Conservation (phyloP, 2,329 filamentous ascomycete species). For the Talaromyces verruculosus region DNA sequence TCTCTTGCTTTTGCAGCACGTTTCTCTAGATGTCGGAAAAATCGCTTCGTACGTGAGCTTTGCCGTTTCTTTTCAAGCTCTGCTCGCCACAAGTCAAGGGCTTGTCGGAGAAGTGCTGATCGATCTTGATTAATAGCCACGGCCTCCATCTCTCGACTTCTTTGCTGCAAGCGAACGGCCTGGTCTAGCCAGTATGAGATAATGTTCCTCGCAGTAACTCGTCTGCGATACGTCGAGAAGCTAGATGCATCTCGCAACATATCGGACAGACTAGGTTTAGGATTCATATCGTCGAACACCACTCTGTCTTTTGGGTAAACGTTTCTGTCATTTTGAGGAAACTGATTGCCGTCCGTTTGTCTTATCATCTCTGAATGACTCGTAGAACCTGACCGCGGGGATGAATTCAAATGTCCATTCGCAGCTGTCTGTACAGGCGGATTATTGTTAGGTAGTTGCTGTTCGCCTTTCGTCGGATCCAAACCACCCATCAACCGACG, state of each 20-base stretch:
- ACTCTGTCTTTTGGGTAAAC: constrained; percentile 26
- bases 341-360: neutral
- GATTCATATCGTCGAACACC: constrained; percentile 42
- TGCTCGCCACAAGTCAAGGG: constrained; percentile 53
- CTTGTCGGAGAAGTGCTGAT: constrained; percentile 52
- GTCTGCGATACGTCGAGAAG: constrained; percentile 46
- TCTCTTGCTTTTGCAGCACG: constrained; percentile 65
- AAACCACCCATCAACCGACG: constrained; percentile 38
- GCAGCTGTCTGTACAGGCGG: constrained; percentile 31
- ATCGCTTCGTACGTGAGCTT: constrained; percentile 50
- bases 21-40: constrained; percentile 57
- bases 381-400: neutral
- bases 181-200: constrained; percentile 51
- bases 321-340: neutral
- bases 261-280: constrained; percentile 52
- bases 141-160: constrained; percentile 41
- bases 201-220: constrained; percentile 40
- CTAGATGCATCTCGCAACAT: constrained; percentile 53
- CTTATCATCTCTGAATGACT: neutral
- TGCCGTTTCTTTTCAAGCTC: constrained; percentile 44
- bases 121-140: constrained; percentile 54
- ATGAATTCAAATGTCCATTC: constrained; percentile 1
- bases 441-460: constrained; percentile 8
- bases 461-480: constrained; percentile 28
- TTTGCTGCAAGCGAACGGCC: constrained; percentile 40